Conservation (phyloP, 164 flowering plant genomes). For the Piper betle region DNA sequence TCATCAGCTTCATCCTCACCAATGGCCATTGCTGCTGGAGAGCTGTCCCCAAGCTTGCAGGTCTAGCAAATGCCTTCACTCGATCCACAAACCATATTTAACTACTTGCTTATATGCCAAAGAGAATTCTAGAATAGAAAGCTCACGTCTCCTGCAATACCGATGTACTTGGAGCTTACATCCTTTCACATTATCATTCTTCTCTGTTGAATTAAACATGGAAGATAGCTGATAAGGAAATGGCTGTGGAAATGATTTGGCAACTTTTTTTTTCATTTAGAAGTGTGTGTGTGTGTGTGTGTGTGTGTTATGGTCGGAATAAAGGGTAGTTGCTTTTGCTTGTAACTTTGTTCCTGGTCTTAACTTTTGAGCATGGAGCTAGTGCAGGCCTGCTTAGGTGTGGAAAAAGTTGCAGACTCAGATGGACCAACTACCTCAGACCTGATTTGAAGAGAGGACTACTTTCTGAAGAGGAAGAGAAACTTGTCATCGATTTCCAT, state of each 20-base stretch:
- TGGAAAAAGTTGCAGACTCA: constrained; percentile 64
- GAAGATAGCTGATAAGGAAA: no score
- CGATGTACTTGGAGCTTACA: no score
- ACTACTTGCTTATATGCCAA: not conserved
- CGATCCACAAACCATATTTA: not conserved
- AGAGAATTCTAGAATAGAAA: no score
- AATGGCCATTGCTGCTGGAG: constrained; percentile 85
- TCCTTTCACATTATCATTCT: no score
- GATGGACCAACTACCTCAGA: constrained; percentile 64
- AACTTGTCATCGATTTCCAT: constrained; percentile 62
- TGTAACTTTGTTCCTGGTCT: not conserved
- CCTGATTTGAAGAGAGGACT: constrained; percentile 69
- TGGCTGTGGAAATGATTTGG: no score
- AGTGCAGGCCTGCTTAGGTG: constrained; percentile 50
- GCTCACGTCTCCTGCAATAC: no score
- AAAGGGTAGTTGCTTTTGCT: not conserved
- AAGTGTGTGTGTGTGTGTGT: not conserved
- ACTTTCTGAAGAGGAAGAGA: constrained; percentile 49
- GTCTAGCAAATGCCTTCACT: constrained; percentile 10
- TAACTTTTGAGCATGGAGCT: not conserved
- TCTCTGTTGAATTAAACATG: no score
- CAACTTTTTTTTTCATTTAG: not conserved
- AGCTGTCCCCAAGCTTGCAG: constrained; percentile 73
- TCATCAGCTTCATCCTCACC: constrained; percentile 60
- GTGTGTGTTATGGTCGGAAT: no score